Percentiles rank a stretch among this genome's conserved stretches.
These are phyloP conservation scores for rapeseed (Brassica napus) DNA, from an alignment of 345 rosid genomes.

Conservation along the genomic window Da-Ae NC_063438.1:4042001-4042500, in stretches of 20 bases:
- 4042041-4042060: neutral
- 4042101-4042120: neutral
- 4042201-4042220: neutral
- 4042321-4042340: constrained; percentile 36
- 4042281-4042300: constrained; percentile 28
- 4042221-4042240: neutral
- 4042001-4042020: neutral
- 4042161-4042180: neutral
- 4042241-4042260: neutral
- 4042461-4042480: constrained; percentile 26
- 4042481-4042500: neutral
- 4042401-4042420: constrained; percentile 20
- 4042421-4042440: constrained; percentile 13
- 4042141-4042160: constrained; percentile 2
- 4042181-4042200: neutral
- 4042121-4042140: neutral
- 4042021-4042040: neutral
- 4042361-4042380: constrained; percentile 40
- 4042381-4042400: constrained; percentile 28
- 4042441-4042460: constrained; percentile 24
- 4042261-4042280: constrained; percentile 32
- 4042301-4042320: constrained; percentile 30
- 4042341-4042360: constrained; percentile 38
- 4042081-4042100: neutral
- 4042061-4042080: neutral